These are phyloP conservation scores for Mycena floridula DNA, from an alignment of 768 basidiomycete species.

Conservation along the genomic window DNA sequence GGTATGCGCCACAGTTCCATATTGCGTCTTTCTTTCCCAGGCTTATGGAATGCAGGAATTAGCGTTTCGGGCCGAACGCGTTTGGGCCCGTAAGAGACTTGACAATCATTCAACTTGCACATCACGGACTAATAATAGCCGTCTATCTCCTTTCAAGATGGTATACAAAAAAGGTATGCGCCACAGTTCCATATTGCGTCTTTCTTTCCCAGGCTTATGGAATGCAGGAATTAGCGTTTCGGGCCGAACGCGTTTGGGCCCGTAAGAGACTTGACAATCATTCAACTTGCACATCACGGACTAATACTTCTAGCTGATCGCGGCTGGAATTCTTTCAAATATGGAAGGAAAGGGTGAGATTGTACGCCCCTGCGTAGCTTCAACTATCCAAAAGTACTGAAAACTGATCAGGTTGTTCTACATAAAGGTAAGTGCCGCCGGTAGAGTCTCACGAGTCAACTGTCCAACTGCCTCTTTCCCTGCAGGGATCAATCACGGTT, in stretches of 20 bases:
- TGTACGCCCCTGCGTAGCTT: constrained; percentile 61
- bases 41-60: too few relatives aligned
- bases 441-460: neutral
- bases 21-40: too few relatives aligned
- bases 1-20: too few relatives aligned
- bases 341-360: constrained; percentile 68
- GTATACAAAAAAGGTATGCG: constrained; percentile 50
- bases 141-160: constrained; percentile 38
- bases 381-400: too few relatives aligned
- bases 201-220: constrained; percentile 5
- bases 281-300: constrained; percentile 53
- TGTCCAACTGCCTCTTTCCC: neutral
- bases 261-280: constrained; percentile 45
- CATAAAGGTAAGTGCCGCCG: constrained; percentile 44
- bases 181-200: constrained; percentile 2
- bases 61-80: too few relatives aligned
- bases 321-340: constrained; percentile 63
- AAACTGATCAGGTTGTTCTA: constrained; percentile 72
- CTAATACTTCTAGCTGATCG: constrained; percentile 42
- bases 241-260: constrained; percentile 65
- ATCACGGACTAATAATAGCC: constrained; percentile 25
- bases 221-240: constrained; percentile 56
- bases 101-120: constrained; percentile 55
- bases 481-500: constrained; percentile 64
- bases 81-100: constrained; percentile 52